Evolutionary conservation across 108 stramenopile species (phyloP).

Genomic region (Pseudonitzschia pungens): DNA sequence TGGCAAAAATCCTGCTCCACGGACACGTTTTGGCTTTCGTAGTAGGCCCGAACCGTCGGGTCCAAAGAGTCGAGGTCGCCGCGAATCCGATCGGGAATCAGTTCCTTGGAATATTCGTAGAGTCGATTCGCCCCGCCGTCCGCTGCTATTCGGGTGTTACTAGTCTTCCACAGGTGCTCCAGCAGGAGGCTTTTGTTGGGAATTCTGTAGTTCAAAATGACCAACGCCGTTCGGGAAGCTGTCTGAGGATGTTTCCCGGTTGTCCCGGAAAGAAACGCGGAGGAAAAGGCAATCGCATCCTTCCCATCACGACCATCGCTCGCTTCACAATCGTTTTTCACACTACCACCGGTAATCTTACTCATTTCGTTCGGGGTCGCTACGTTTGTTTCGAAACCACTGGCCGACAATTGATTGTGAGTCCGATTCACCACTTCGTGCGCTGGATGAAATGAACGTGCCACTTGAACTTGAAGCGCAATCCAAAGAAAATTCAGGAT

Average conservation of each 20-base stretch:
- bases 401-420: background rate
- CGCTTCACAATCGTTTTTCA: background rate
- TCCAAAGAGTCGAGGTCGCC: constrained; percentile 93
- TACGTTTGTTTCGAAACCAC: background rate
- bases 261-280: background rate
- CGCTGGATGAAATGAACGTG: background rate
- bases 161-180: constrained; percentile 55
- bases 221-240: constrained; percentile 14
- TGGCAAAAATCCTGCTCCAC: constrained; percentile 67
- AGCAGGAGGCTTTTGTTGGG: constrained; percentile 35
- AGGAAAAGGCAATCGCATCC: background rate
- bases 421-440: background rate
- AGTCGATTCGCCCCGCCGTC: constrained; percentile 96
- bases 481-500: background rate
- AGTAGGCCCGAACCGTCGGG: constrained; percentile 63
- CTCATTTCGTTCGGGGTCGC: background rate
- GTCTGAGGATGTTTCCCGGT: background rate
- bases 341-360: background rate
- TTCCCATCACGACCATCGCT: background rate
- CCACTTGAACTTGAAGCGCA: background rate
- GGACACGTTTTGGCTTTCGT: constrained; percentile 48
- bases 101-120: constrained; percentile 36
- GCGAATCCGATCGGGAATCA: constrained; percentile 79
- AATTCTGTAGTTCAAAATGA: constrained; percentile 69
- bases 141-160: constrained; percentile 80